Evolutionary conservation across 768 basidiomycete genomes (phyloP).

Genomic region (Podaxis mareebaensis): DNA sequence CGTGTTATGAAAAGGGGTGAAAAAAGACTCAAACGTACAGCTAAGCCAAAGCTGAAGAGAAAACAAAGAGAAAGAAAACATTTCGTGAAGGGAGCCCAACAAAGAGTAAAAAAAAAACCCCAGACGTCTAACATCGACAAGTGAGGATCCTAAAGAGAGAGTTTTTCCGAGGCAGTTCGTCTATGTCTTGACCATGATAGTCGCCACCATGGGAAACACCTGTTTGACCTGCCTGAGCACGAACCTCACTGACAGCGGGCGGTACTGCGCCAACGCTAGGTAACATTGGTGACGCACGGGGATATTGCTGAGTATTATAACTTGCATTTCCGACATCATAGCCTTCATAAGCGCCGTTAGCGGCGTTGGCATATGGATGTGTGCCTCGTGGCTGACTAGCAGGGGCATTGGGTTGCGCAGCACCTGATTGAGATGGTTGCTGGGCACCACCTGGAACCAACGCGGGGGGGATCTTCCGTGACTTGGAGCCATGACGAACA

Average conservation of each 20-base stretch:
- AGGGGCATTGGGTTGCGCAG: constrained; percentile 75
- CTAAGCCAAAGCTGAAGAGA: constrained; percentile 4
- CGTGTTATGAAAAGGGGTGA: constrained; percentile 19
- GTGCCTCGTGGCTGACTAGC: constrained; percentile 52
- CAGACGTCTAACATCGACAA: constrained; percentile 64
- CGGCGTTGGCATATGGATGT: constrained; percentile 72
- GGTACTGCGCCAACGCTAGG: constrained; percentile 66
- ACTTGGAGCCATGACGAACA: constrained; percentile 74
- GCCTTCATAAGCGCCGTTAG: constrained; percentile 55
- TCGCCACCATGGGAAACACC: constrained; percentile 64
- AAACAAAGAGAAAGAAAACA: constrained; percentile 23
- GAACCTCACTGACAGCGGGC: constrained; percentile 71
- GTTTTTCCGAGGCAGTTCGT: constrained; percentile 52
- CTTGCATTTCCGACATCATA: constrained; percentile 58
- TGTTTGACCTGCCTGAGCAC: constrained; percentile 68
- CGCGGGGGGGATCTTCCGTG: constrained; percentile 59
- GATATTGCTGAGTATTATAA: constrained; percentile 62
- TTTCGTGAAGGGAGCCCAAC: constrained; percentile 24
- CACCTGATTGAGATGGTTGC: constrained; percentile 69
- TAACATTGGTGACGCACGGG: constrained; percentile 83
- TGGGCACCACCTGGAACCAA: constrained; percentile 65
- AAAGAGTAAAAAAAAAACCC: constrained; percentile 25
- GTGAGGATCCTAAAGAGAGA: constrained; percentile 70
- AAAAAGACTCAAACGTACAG: not conserved
- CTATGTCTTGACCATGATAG: constrained; percentile 56